These are phyloP conservation scores for Dactylis glomerata DNA, from an alignment of 176 grass and related monocot genomes.

Conservation along the genomic window DNA sequence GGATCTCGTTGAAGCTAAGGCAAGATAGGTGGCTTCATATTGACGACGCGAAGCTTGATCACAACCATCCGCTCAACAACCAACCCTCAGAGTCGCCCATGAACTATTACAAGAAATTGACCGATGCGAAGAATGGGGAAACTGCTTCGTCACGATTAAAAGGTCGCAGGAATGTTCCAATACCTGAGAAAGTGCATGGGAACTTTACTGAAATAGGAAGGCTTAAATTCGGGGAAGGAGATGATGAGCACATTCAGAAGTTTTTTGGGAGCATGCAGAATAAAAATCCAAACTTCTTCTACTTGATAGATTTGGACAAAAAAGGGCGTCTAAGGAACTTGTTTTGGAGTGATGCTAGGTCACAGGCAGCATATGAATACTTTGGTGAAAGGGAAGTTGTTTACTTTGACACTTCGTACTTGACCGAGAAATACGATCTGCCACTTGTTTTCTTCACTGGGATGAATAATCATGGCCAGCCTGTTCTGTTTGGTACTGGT, in stretches of 20 bases:
- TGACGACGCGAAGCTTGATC: slow-evolving; percentile 62
- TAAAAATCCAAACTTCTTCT: slow-evolving; percentile 84
- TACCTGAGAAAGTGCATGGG: slow-evolving; percentile 53
- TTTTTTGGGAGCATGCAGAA: slow-evolving; percentile 73
- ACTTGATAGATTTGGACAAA: slow-evolving; percentile 78
- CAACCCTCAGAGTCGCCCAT: slow-evolving; percentile 47
- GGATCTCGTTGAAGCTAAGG: slow-evolving; percentile 73
- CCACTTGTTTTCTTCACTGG: slow-evolving; percentile 82
- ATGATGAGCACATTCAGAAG: slow-evolving; percentile 62
- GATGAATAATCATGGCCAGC: slow-evolving; percentile 91
- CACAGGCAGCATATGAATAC: slow-evolving; percentile 67
- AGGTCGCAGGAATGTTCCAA: slow-evolving; percentile 49
- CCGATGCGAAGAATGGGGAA: slow-evolving; percentile 52
- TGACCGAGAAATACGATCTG: slow-evolving; percentile 76
- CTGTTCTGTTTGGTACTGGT: slow-evolving; percentile 72
- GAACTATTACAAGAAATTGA: slow-evolving; percentile 64
- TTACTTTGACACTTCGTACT: slow-evolving; percentile 78
- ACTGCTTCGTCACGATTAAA: slow-evolving; percentile 38
- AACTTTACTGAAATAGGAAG: slow-evolving; percentile 51
- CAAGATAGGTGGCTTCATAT: slow-evolving; percentile 89
- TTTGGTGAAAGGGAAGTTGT: slow-evolving; percentile 71
- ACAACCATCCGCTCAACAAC: slow-evolving; percentile 86
- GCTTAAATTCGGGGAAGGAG: slow-evolving; percentile 67
- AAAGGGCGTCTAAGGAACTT: slow-evolving; percentile 68
- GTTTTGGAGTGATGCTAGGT: slow-evolving; percentile 89